Evolutionary conservation across 83 land plant species (phyloP).

Genomic region (Diphasiastrum complanatum): DNA sequence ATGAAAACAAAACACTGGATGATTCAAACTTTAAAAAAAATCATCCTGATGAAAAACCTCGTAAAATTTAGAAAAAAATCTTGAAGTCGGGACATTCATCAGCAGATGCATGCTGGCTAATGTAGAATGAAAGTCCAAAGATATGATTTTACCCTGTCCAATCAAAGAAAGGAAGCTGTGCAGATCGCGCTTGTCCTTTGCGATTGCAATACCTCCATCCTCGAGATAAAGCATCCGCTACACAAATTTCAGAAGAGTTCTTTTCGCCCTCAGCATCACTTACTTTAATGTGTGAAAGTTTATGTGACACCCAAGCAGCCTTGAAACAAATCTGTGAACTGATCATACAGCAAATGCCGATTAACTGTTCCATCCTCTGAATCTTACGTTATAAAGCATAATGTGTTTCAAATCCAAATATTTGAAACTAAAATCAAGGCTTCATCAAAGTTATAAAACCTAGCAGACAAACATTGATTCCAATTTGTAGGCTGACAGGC

Average conservation of each 20-base stretch:
- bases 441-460: no score
- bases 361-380: no score
- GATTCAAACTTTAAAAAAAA: not conserved
- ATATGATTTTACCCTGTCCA: slow-evolving; percentile 39
- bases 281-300: slow-evolving; percentile 17
- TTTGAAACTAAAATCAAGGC: no score
- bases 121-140: not conserved
- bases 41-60: slow-evolving; percentile 9
- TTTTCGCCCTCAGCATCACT: not conserved
- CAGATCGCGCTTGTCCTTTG: slow-evolving; percentile 29
- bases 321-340: slow-evolving; percentile 42
- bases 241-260: slow-evolving; percentile 5
- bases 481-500: no score
- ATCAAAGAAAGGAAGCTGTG: slow-evolving; percentile 30
- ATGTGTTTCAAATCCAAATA: no score
- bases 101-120: not conserved
- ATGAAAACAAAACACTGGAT: not conserved
- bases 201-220: slow-evolving; percentile 36
- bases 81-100: not conserved
- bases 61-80: not conserved
- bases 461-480: no score
- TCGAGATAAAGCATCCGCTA: slow-evolving; percentile 17
- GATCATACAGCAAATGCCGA: no score
- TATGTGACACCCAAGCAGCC: slow-evolving; percentile 33
- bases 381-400: no score